Conservation (phyloP, 2,329 filamentous ascomycete genomes). For the Erysiphe pulchra region DNA sequence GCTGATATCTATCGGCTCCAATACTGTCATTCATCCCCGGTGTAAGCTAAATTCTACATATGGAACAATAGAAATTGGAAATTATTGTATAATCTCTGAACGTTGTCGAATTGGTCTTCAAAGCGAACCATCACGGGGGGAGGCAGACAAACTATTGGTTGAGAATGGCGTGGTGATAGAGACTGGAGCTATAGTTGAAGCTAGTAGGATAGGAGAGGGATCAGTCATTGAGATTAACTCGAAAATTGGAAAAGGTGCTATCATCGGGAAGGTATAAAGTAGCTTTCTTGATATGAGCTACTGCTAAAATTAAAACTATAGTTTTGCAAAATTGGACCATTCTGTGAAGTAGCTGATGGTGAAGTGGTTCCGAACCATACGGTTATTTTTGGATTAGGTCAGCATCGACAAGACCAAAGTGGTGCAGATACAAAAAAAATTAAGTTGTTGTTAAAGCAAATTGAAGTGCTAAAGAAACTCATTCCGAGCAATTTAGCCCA, state of each 20-base stretch:
- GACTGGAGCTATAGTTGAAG: slow-evolving; percentile 31
- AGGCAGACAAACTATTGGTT: slow-evolving; percentile 19
- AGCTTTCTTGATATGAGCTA: not conserved
- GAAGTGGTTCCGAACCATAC: slow-evolving; percentile 37
- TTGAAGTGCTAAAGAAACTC: slow-evolving; percentile 38
- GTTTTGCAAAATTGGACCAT: slow-evolving; percentile 45
- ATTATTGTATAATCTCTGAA: slow-evolving; percentile 63
- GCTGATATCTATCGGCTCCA: slow-evolving; percentile 51
- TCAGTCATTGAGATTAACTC: slow-evolving; percentile 35
- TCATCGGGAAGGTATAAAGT: slow-evolving; percentile 31
- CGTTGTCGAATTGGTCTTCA: slow-evolving; percentile 26
- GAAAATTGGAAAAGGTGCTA: slow-evolving; percentile 31
- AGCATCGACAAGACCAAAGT: slow-evolving; percentile 29
- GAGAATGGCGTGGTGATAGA: slow-evolving; percentile 37
- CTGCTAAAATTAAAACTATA: slow-evolving; percentile 13
- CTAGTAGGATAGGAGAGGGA: slow-evolving; percentile 21
- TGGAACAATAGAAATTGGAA: slow-evolving; percentile 57
- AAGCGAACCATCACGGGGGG: slow-evolving; percentile 9
- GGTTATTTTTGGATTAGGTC: slow-evolving; percentile 41
- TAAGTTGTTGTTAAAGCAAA: slow-evolving; percentile 37
- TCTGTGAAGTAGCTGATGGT: slow-evolving; percentile 29
- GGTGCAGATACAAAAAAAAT: slow-evolving; percentile 37
- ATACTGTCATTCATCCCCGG: slow-evolving; percentile 69
- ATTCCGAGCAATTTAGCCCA: slow-evolving; percentile 30
- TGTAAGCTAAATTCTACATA: slow-evolving; percentile 52